Percentiles rank a stretch among this genome's conserved stretches.
These are phyloP conservation scores for Colletotrichum melonis DNA, from an alignment of 2,329 filamentous ascomycete genomes.

Conservation along the genomic window DNA sequence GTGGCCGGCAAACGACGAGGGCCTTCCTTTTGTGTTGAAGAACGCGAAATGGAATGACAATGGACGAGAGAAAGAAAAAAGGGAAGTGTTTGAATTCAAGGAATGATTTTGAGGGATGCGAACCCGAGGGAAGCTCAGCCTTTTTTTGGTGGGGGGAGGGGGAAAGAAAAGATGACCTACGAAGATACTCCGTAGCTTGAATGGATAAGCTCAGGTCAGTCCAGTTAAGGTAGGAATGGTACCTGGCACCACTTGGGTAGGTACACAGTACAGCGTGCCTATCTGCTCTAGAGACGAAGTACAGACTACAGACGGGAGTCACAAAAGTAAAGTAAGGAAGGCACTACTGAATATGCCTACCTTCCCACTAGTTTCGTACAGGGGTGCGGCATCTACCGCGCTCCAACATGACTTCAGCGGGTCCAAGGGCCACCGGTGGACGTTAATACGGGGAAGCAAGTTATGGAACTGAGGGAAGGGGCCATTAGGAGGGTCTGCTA, in stretches of 20 bases:
- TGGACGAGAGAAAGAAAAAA: not conserved
- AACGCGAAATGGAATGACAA: not conserved
- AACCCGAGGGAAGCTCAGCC: conserved; percentile 10
- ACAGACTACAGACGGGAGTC: not conserved
- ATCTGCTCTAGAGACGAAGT: not conserved
- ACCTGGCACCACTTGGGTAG: no score
- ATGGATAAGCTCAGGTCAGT: not conserved
- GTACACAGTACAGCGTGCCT: no score
- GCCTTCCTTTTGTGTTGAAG: not conserved
- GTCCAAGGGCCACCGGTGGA: not conserved
- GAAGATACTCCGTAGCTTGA: no score
- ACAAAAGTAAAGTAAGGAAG: not conserved
- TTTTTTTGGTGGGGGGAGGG: conserved; percentile 9
- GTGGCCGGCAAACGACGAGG: not conserved
- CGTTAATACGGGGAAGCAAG: not conserved
- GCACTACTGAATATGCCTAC: no score
- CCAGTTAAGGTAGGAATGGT: no score
- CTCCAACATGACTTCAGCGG: not conserved
- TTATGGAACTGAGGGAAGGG: no score
- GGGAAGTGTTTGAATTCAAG: no score
- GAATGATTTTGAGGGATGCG: not conserved
- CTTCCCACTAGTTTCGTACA: not conserved
- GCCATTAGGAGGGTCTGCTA: not conserved
- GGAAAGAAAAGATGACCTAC: not conserved
- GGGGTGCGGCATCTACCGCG: not conserved